Percentiles rank a stretch among this genome's conserved stretches.
Conservation (phyloP, 208 protist genomes). For the Tetramitus jugosus region DNA sequence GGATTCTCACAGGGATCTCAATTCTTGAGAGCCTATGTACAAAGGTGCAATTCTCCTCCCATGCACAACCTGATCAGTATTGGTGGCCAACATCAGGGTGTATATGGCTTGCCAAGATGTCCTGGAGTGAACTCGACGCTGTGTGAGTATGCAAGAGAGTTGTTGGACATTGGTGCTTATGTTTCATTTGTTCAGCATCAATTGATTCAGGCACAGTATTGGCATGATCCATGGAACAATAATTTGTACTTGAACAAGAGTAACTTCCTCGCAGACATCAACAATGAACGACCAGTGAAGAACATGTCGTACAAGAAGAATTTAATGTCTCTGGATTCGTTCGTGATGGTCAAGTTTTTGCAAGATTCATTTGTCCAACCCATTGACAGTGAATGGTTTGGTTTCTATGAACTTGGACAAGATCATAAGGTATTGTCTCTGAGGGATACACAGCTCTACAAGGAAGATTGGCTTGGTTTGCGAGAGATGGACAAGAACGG, state of each 20-base stretch:
- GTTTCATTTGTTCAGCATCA: conserved; percentile 22
- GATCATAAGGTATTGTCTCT: conserved; percentile 31
- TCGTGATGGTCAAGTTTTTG: conserved; percentile 40
- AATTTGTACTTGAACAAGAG: conserved; percentile 32
- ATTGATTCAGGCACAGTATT: conserved; percentile 37
- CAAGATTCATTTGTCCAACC: conserved; percentile 31
- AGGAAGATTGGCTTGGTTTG: conserved; percentile 46
- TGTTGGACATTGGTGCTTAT: conserved; percentile 24
- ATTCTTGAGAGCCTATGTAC: conserved; percentile 33
- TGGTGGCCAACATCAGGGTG: conserved; percentile 47
- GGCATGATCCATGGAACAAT: conserved; percentile 35
- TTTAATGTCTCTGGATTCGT: conserved; percentile 30
- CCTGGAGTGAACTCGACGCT: conserved; percentile 21
- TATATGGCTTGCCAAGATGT: conserved; percentile 33
- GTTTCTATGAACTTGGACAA: conserved; percentile 39
- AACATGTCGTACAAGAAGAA: conserved; percentile 41
- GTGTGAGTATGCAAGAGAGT: conserved; percentile 26
- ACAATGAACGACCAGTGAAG: conserved; percentile 37
- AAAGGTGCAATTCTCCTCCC: conserved; percentile 36
- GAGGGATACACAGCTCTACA: conserved; percentile 33
- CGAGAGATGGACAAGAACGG: conserved; percentile 28
- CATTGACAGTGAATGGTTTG: conserved; percentile 43
- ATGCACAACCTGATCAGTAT: conserved; percentile 39
- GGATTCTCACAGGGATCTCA: conserved; percentile 42
- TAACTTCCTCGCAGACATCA: conserved; percentile 45